Evolutionary conservation across 2,329 filamentous ascomycete species (phyloP).

Genomic region (Colletotrichum sp.): DNA sequence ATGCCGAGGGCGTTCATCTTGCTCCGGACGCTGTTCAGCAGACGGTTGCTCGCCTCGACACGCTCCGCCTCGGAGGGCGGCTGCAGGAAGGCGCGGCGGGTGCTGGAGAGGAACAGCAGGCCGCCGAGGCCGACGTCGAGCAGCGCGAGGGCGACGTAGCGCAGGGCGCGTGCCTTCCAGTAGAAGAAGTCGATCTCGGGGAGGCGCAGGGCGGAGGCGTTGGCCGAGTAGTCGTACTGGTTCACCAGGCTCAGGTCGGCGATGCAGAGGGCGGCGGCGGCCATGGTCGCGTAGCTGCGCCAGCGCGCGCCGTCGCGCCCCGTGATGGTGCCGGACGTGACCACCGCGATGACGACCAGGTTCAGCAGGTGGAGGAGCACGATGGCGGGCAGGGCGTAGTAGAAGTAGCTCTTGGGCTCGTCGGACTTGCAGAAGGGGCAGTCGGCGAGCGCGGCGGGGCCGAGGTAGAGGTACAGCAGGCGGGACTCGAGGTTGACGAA

Average conservation of each 20-base stretch:
- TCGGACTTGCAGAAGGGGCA: constrained; percentile 86
- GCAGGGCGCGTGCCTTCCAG: constrained; percentile 70
- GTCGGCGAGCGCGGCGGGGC: constrained; percentile 72
- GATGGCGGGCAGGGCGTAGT: constrained; percentile 79
- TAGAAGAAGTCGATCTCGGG: constrained; percentile 72
- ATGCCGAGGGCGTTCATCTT: constrained; percentile 77
- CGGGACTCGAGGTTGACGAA: constrained; percentile 76
- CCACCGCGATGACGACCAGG: constrained; percentile 72
- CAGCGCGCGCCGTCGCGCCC: constrained; percentile 70
- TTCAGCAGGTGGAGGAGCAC: constrained; percentile 82
- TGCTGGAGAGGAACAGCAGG: constrained; percentile 77
- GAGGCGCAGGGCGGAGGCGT: constrained; percentile 66
- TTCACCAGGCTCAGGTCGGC: constrained; percentile 71
- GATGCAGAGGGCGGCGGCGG: constrained; percentile 61
- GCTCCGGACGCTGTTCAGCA: constrained; percentile 64
- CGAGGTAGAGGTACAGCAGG: constrained; percentile 83
- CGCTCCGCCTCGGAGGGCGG: constrained; percentile 68
- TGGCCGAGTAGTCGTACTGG: constrained; percentile 69
- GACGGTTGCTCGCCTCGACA: constrained; percentile 62
- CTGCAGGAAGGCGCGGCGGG: constrained; percentile 76
- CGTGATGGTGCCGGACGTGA: constrained; percentile 72
- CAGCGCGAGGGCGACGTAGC: constrained; percentile 67
- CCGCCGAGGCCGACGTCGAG: constrained; percentile 69
- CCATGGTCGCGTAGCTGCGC: constrained; percentile 72
- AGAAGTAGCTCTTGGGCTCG: constrained; percentile 73